phyloP scores from a whole-genome alignment of 2,329 filamentous ascomycete species.

The Fusarium sp. region DNA sequence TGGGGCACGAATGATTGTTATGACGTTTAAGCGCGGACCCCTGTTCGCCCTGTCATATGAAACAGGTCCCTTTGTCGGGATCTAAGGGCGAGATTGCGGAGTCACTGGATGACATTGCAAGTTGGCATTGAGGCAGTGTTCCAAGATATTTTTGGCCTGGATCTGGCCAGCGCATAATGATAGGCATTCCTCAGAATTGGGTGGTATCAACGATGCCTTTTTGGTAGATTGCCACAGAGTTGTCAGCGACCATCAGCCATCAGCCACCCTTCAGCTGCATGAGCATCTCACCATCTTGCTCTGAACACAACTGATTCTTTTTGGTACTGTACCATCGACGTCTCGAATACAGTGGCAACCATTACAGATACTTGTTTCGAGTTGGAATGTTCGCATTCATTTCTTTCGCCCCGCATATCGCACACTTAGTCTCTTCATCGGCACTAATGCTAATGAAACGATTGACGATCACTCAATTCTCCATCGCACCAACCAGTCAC shows the following conservation, averaged over 20 bases:
- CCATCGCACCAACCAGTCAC: neutral
- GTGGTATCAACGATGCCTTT: neutral
- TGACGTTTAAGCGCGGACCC: slow-evolving; percentile 51
- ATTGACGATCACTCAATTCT: slow-evolving; percentile 12
- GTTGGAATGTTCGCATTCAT: slow-evolving; percentile 8
- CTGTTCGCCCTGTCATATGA: slow-evolving; percentile 41
- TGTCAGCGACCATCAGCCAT: neutral
- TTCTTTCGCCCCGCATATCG: slow-evolving; percentile 1
- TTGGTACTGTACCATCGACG: neutral
- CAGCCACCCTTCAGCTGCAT: neutral
- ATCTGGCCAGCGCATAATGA: slow-evolving; percentile 41
- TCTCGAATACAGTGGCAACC: slow-evolving; percentile 11
- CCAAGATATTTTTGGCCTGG: slow-evolving; percentile 28
- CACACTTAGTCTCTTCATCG: slow-evolving; percentile 1
- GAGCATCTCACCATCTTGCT: neutral
- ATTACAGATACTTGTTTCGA: neutral
- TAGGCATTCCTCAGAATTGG: slow-evolving; percentile 1
- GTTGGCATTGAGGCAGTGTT: slow-evolving; percentile 46
- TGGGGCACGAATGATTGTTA: slow-evolving; percentile 37
- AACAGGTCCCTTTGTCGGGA: slow-evolving; percentile 42
- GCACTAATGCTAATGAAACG: slow-evolving; percentile 12
- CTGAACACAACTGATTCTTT: neutral
- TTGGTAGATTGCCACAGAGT: slow-evolving; percentile 2
- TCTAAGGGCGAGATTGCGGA: slow-evolving; percentile 31
- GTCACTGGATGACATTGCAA: slow-evolving; percentile 42